A percentile compares a stretch with the other conserved stretches of the same genome.
Evolutionary conservation across 2,329 filamentous ascomycete species (phyloP).

Genomic region (Mariannaea sp.): DNA sequence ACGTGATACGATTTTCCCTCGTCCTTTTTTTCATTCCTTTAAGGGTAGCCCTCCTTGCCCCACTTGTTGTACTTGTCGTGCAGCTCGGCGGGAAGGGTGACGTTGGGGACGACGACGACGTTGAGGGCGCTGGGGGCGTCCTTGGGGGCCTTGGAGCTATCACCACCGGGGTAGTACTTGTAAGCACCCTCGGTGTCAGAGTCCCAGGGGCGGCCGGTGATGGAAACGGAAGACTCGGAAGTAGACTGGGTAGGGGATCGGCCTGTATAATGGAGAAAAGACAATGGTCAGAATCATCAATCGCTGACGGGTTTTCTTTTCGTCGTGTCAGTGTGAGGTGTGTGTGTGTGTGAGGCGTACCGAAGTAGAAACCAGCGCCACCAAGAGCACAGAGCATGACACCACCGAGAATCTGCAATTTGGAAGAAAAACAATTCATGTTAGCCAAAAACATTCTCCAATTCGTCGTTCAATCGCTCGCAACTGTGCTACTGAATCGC

Average conservation of each 20-base stretch:
- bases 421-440: conserved; percentile 15
- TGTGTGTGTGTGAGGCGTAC: conserved; percentile 58
- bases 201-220: conserved; percentile 94
- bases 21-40: conserved; percentile 37
- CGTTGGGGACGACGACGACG: conserved; percentile 90
- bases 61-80: conserved; percentile 99
- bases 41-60: conserved; percentile 92
- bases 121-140: conserved; percentile 96
- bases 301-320: conserved; percentile 25
- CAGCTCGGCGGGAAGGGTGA: conserved; percentile 88
- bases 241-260: conserved; percentile 82
- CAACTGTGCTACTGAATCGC: neutral
- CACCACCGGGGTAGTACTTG: conserved; percentile 85
- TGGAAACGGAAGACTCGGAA: conserved; percentile 77
- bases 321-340: conserved; percentile 9
- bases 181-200: conserved; percentile 68
- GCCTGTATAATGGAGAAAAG: conserved; percentile 52
- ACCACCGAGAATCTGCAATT: conserved; percentile 77
- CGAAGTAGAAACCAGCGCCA: conserved; percentile 89
- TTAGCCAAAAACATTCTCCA: conserved; percentile 24
- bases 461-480: conserved; percentile 2
- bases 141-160: conserved; percentile 73
- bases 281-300: conserved; percentile 18
- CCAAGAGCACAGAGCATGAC: conserved; percentile 90
- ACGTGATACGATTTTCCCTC: conserved; percentile 11